Evolutionary conservation across 2,329 filamentous ascomycete genomes (phyloP).

Genomic region (Cladosporium austrohemisphaericum): DNA sequence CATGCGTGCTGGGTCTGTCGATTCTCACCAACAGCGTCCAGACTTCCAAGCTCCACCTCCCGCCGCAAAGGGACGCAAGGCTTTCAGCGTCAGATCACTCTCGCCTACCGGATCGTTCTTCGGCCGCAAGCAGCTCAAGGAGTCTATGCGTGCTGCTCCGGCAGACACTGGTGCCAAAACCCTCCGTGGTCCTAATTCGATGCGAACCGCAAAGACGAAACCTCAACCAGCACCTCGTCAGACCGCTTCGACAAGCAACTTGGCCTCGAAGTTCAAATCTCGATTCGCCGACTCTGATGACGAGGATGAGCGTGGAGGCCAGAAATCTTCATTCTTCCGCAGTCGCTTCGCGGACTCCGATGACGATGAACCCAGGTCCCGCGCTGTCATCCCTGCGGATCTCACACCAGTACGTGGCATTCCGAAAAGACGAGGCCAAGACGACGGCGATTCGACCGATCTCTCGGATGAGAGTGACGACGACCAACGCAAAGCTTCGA

Average conservation of each 20-base stretch:
- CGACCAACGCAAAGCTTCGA: slow-evolving; percentile 26
- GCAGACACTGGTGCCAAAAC: slow-evolving; percentile 14
- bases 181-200: slow-evolving; percentile 17
- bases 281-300: slow-evolving; percentile 72
- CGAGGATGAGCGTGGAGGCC: slow-evolving; percentile 37
- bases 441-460: slow-evolving; percentile 57
- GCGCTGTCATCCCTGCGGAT: slow-evolving; percentile 27
- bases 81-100: slow-evolving; percentile 63
- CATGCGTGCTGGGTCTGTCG: slow-evolving; percentile 57
- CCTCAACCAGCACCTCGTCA: not conserved
- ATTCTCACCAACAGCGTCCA: slow-evolving; percentile 39
- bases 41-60: slow-evolving; percentile 35
- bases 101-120: slow-evolving; percentile 62
- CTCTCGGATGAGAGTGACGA: slow-evolving; percentile 45
- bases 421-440: slow-evolving; percentile 50
- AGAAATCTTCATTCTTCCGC: slow-evolving; percentile 34
- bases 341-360: slow-evolving; percentile 50
- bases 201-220: slow-evolving; percentile 1
- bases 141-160: slow-evolving; percentile 17
- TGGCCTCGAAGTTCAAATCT: slow-evolving; percentile 39
- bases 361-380: slow-evolving; percentile 49
- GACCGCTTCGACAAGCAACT: slow-evolving; percentile 7
- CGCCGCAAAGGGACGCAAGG: slow-evolving; percentile 23
- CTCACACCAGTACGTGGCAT: slow-evolving; percentile 58
- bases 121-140: slow-evolving; percentile 25